Base-by-base conservation (phyloP, 2,329 filamentous ascomycete species). In the Scedosporium boydii region DNA sequence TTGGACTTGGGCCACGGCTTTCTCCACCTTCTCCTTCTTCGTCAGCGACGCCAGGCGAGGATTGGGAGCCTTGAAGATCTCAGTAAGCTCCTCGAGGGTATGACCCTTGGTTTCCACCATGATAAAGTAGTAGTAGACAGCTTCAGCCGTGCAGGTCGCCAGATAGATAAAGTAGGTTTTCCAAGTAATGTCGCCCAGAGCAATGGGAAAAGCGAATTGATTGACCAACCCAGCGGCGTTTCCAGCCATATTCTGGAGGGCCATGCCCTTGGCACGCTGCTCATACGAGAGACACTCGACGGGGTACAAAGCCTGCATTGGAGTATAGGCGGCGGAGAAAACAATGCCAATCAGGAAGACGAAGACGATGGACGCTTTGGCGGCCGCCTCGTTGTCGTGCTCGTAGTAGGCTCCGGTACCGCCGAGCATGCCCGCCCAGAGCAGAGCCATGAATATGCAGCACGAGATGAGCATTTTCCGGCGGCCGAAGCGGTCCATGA, bases 401-500 rank as follows among this genome's bases (percentile, higher is more conserved):
- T 76, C 75, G 0, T 71, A 70, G 0, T 76, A 72, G 42, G 42
- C 42, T 46, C 42, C 42, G 42, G 78, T 80, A 1, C 78, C 78
- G 0, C 78, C 80, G 59, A 82, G 77, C 66, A 79, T 71, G 44
- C 77, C 78, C 58, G 81, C 81, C 67, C 78, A 81, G 64, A 73
- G 66, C 0, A 77, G 78, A 60, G 74, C 75, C 65, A 77, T 80
- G 9, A 79, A 68, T 46, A 78, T 79, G 3, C 76, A 76, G 42
- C 42, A 46, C 68, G 74, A 77, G 3, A 84, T 69, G 12, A 84
- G 70, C 6, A 84, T 71, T 0, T 81, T 81, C 2, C 85, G 80
- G 44, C 85, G 82, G 16, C 84, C 82, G 5, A 86, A 63, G 1
- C 77, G 76, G 46, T 86, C 84, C 1, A 82, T 82, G 59, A 86